Evolutionary conservation across 331 rosid genomes (phyloP).

Genomic region (Acacia pycnantha): DNA sequence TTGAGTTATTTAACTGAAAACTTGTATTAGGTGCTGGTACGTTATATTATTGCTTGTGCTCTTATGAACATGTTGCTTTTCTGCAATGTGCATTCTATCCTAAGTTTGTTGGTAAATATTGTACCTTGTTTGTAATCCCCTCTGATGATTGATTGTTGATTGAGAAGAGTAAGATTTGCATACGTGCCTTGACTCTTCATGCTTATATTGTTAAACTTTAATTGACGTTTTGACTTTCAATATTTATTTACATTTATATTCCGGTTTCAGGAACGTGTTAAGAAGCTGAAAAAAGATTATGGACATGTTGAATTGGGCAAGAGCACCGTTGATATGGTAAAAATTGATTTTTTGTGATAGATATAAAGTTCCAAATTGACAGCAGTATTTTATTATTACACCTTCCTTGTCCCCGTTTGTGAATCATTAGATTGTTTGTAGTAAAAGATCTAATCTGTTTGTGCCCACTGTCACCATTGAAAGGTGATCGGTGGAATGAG

Average conservation of each 20-base stretch:
- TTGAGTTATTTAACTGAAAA: constrained; percentile 16
- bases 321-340: constrained; percentile 90
- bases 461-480: constrained; percentile 19
- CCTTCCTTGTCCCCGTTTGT: neutral
- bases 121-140: neutral
- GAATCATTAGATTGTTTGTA: neutral
- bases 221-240: neutral
- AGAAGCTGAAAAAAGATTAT: constrained; percentile 77
- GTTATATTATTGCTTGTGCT: constrained; percentile 10
- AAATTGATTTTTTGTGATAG: constrained; percentile 7
- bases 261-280: constrained; percentile 78
- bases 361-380: constrained; percentile 6
- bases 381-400: neutral
- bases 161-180: neutral
- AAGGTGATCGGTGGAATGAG: constrained; percentile 99
- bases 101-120: neutral
- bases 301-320: constrained; percentile 88
- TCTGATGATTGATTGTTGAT: neutral
- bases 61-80: neutral
- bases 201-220: constrained; percentile 13
- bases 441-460: constrained; percentile 11
- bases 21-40: neutral
- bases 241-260: neutral
- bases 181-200: constrained; percentile 9
- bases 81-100: constrained; percentile 11